These are phyloP conservation scores for Lumnitzera racemosa DNA, from an alignment of 345 rosid genomes.

Conservation along the genomic window DNA sequence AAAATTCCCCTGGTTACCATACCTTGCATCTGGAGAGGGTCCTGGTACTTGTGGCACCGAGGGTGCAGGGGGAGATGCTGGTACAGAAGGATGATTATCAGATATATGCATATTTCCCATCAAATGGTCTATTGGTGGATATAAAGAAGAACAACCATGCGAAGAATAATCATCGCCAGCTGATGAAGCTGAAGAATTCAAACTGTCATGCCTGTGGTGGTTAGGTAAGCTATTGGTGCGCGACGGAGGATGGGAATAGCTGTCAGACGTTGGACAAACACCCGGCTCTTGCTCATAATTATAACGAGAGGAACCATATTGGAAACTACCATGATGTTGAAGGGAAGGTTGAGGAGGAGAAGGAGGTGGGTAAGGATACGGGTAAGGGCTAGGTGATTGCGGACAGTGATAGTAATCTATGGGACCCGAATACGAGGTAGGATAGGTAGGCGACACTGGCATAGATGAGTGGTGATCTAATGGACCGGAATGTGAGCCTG, in stretches of 20 bases:
- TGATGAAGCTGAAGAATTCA: constrained; percentile 11
- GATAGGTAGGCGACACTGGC: constrained; percentile 11
- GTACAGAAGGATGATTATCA: constrained; percentile 26
- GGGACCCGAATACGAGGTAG: constrained; percentile 25
- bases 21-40: constrained; percentile 24
- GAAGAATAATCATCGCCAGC: constrained; percentile 13
- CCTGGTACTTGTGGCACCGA: constrained; percentile 22
- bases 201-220: constrained; percentile 46
- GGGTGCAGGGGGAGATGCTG: constrained; percentile 44
- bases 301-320: constrained; percentile 30
- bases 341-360: constrained; percentile 22
- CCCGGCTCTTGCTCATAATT: constrained; percentile 32
- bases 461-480: constrained; percentile 10
- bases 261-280: constrained; percentile 31
- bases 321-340: constrained; percentile 42
- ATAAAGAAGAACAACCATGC: constrained; percentile 30
- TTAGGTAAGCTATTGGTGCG: constrained; percentile 27
- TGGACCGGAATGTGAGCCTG: constrained; percentile 10
- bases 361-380: constrained; percentile 39
- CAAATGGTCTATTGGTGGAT: constrained; percentile 66
- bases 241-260: constrained; percentile 27
- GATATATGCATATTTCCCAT: constrained; percentile 38
- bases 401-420: constrained; percentile 29
- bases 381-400: constrained; percentile 20
- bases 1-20: constrained; percentile 24